phyloP scores from a whole-genome alignment of 345 rosid species.

The Angophora floribunda region DNA sequence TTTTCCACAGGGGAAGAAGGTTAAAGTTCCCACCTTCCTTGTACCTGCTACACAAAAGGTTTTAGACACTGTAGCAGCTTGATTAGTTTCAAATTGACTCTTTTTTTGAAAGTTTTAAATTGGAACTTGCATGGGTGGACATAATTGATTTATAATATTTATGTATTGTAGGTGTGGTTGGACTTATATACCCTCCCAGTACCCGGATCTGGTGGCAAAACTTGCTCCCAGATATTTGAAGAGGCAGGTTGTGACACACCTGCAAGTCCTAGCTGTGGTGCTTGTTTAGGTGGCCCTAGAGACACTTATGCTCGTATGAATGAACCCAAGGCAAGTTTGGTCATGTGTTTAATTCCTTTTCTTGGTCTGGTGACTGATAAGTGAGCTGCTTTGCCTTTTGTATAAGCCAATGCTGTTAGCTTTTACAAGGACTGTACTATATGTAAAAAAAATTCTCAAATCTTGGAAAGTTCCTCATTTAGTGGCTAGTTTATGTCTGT shows the following conservation, averaged over 20 bases:
- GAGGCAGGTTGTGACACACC: slow-evolving; percentile 99
- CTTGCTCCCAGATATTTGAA: slow-evolving; percentile 93
- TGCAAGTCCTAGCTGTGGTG: slow-evolving; percentile 93
- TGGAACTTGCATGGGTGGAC: background rate
- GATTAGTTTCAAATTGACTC: background rate
- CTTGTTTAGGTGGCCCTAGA: slow-evolving; percentile 95
- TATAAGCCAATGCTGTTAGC: background rate
- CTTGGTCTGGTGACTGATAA: background rate
- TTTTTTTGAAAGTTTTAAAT: background rate
- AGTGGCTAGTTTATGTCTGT: background rate
- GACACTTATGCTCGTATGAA: slow-evolving; percentile 96
- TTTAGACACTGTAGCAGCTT: background rate
- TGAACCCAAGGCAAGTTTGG: slow-evolving; percentile 55
- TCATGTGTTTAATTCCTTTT: background rate
- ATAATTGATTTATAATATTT: background rate
- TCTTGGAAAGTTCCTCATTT: background rate
- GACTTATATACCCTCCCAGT: slow-evolving; percentile 80
- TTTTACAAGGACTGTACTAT: background rate
- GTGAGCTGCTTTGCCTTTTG: background rate
- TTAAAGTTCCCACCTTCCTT: slow-evolving; percentile 94
- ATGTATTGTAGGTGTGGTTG: slow-evolving; percentile 71
- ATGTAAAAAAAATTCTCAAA: background rate
- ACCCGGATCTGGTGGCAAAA: slow-evolving; percentile 94
- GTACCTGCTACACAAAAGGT: slow-evolving; percentile 98
- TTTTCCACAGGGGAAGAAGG: slow-evolving; percentile 63